Percentiles rank a stretch among this genome's conserved stretches.
phyloP scores from a whole-genome alignment of 78 protist species.

The Planoprotostelium fungivorum region DNA sequence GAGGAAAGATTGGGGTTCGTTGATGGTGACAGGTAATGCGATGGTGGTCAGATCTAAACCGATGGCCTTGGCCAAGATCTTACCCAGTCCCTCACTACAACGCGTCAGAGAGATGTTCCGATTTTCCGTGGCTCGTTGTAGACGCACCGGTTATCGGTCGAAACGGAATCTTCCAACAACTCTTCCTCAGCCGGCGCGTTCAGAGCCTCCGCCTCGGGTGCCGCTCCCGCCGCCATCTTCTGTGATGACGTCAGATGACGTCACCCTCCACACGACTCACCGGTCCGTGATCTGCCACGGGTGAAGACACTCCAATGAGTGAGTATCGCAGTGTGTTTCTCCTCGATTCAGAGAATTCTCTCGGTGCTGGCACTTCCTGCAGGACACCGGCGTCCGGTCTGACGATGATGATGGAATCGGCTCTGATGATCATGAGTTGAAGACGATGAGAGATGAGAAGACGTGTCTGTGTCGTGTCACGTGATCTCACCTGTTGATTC shows the following conservation, averaged over 20 bases:
- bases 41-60: slow-evolving; percentile 63
- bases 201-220: background rate
- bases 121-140: no score
- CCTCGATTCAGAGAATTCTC: background rate
- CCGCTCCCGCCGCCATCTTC: no score
- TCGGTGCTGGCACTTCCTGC: background rate
- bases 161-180: background rate
- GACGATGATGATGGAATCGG: background rate
- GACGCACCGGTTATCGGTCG: background rate
- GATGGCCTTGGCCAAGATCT: slow-evolving; percentile 42
- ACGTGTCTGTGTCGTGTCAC: background rate
- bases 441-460: no score
- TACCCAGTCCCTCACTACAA: slow-evolving; percentile 53
- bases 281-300: background rate
- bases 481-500: background rate
- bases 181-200: background rate
- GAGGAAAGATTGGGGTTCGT: slow-evolving; percentile 57
- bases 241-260: no score
- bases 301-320: background rate
- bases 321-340: background rate
- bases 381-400: background rate
- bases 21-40: slow-evolving; percentile 60
- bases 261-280: background rate
- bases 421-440: no score
- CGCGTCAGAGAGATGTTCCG: no score